Evolutionary conservation across 2,329 filamentous ascomycete genomes (phyloP).

Genomic region (Aureobasidium sp.): DNA sequence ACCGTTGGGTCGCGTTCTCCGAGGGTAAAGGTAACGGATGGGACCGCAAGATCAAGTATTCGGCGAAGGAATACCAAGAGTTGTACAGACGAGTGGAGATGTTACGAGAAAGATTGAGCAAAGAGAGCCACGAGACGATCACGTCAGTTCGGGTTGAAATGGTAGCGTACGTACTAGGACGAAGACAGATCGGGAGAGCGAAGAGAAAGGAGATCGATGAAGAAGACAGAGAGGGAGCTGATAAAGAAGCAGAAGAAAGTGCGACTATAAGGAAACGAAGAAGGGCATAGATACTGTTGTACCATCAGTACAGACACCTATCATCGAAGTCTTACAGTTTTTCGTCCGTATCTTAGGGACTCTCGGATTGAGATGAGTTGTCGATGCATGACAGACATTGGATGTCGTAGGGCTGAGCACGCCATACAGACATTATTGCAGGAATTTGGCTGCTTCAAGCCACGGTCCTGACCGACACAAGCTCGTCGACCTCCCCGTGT

Average conservation of each 20-base stretch:
- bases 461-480: not conserved
- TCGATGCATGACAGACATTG: not conserved
- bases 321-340: not conserved
- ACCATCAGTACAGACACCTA: not conserved
- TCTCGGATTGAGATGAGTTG: not conserved
- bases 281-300: not conserved
- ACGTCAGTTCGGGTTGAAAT: slow-evolving; percentile 58
- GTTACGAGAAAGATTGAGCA: slow-evolving; percentile 37
- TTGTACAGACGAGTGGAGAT: slow-evolving; percentile 35
- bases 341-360: not conserved
- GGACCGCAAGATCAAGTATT: slow-evolving; percentile 57
- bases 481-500: too few species aligned
- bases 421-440: slow-evolving; percentile 3
- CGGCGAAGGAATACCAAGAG: slow-evolving; percentile 56
- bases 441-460: not conserved
- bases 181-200: slow-evolving; percentile 15
- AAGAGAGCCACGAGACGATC: slow-evolving; percentile 25
- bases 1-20: slow-evolving; percentile 57
- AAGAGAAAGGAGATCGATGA: not conserved
- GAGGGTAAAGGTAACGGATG: slow-evolving; percentile 31
- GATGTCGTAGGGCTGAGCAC: not conserved
- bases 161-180: slow-evolving; percentile 62
- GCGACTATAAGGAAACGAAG: not conserved
- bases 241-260: not conserved
- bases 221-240: not conserved